These are phyloP conservation scores for Euphrasia arctica DNA, from an alignment of 305 asterid species.

Conservation along the genomic window DNA sequence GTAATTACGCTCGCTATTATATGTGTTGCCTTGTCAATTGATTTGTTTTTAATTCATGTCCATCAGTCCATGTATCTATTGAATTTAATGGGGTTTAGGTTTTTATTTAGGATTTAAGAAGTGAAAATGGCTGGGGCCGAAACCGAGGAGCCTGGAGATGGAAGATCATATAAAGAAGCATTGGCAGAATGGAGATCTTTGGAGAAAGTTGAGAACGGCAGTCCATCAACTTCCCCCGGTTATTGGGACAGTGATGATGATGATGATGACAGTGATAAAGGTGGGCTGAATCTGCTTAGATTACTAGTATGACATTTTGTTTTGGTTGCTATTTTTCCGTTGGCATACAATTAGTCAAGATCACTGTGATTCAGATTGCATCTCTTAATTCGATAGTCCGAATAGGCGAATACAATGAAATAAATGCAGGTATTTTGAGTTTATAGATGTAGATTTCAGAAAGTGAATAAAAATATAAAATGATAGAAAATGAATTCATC, in stretches of 20 bases:
- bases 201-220: conserved; percentile 67
- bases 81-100: conserved; percentile 14
- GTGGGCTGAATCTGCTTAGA: conserved; percentile 23
- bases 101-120: conserved; percentile 39
- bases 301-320: background rate
- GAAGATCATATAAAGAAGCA: conserved; percentile 54
- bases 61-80: background rate
- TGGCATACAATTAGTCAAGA: too few species aligned
- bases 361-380: background rate
- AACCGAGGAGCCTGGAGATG: conserved; percentile 43
- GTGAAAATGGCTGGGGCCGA: conserved; percentile 54
- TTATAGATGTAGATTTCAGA: background rate
- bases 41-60: background rate
- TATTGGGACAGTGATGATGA: conserved; percentile 70
- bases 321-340: background rate
- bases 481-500: background rate
- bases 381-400: background rate
- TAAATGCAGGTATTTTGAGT: background rate
- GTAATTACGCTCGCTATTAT: background rate
- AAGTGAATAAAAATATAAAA: background rate
- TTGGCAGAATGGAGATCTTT: conserved; percentile 68
- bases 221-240: conserved; percentile 71
- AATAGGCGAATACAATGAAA: background rate
- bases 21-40: too few species aligned
- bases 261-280: conserved; percentile 36